phyloP scores from a whole-genome alignment of 345 rosid species.

The Eucalyptus tenuipes region DNA sequence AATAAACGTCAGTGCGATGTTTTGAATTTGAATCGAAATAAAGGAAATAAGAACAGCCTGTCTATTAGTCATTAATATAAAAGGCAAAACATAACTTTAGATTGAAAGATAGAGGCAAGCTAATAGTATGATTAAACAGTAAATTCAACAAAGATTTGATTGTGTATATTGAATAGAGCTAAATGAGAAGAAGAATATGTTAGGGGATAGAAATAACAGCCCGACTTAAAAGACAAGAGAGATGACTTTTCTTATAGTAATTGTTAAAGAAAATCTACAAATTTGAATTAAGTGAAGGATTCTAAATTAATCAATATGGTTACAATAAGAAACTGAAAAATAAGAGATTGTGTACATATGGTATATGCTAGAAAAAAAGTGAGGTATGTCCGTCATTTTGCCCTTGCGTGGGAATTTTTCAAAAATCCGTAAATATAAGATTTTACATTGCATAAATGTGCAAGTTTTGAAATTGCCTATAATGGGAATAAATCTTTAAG shows the following conservation, averaged over 20 bases:
- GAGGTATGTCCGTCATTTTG: neutral
- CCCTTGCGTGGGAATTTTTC: neutral
- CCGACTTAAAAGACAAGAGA: neutral
- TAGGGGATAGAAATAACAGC: neutral
- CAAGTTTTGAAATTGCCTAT: neutral
- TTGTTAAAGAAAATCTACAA: neutral
- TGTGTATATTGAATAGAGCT: neutral
- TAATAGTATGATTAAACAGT: neutral
- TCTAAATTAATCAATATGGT: neutral
- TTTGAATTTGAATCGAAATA: neutral
- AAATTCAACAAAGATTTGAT: neutral
- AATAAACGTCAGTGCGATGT: rapidly evolving
- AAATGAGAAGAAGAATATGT: neutral
- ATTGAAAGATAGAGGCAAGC: neutral
- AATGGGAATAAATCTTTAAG: neutral
- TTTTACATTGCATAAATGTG: neutral
- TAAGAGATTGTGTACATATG: neutral
- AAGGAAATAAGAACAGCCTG: neutral
- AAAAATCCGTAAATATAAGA: neutral
- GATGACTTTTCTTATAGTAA: neutral
- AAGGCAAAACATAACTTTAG: neutral
- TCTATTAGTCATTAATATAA: neutral
- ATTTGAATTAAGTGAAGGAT: neutral
- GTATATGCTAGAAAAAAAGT: neutral
- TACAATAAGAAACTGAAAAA: neutral